phyloP scores from a whole-genome alignment of 768 basidiomycete species.

The Gautieria morchelliformis region DNA sequence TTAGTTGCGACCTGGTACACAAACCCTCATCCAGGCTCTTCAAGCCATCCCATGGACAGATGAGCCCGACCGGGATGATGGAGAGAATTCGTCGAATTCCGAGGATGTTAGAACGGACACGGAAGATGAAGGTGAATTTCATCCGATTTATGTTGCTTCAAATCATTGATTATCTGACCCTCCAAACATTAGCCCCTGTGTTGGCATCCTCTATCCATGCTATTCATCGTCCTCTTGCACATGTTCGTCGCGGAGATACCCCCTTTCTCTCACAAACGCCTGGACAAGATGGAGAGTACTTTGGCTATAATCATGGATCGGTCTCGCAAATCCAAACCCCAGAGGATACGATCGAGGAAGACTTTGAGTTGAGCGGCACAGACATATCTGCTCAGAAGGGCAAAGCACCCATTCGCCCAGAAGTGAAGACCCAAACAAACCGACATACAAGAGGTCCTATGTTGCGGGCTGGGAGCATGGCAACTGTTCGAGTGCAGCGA shows the following conservation, averaged over 20 bases:
- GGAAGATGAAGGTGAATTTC: conserved; percentile 3
- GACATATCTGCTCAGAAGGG: neutral
- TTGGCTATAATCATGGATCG: neutral
- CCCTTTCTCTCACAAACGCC: conserved; percentile 6
- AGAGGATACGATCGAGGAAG: conserved; percentile 29
- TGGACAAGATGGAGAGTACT: conserved; percentile 3
- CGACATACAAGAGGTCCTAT: conserved; percentile 14
- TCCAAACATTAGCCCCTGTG: conserved; percentile 5
- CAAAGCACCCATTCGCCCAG: neutral
- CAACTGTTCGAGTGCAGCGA: conserved; percentile 61
- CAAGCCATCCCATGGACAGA: conserved; percentile 78
- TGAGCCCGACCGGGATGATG: conserved; percentile 61
- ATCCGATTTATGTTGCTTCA: neutral
- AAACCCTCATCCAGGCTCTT: conserved; percentile 80
- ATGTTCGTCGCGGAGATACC: conserved; percentile 38
- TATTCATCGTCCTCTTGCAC: conserved; percentile 73
- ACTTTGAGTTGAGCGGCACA: conserved; percentile 42
- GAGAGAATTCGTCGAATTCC: conserved; percentile 50
- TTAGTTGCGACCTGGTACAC: conserved; percentile 81
- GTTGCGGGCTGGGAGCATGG: conserved; percentile 53
- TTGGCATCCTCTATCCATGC: conserved; percentile 83
- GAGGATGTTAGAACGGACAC: conserved; percentile 42
- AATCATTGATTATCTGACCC: neutral
- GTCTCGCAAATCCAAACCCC: conserved; percentile 26
- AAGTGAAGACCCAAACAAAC: neutral